Base-by-base conservation (phyloP, 495 filamentous ascomycete genomes). In the Cercophora sp. region DNA sequence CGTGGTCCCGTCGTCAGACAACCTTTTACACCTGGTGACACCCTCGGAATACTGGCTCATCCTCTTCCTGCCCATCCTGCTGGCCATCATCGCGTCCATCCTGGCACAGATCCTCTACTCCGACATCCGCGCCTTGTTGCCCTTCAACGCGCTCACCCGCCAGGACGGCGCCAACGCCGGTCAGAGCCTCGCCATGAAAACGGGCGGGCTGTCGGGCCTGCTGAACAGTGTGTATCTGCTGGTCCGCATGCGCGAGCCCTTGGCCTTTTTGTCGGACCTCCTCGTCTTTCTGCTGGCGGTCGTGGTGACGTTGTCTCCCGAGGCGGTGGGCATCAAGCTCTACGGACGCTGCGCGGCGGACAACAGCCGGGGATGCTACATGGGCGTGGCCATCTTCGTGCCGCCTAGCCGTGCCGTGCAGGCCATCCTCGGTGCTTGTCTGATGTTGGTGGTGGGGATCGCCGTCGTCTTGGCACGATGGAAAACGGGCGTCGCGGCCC, bases 341-440 rank as follows among this genome's bases (percentile, higher is more conserved):
- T 24, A 20, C 3, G 49, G 49, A 1, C 11, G 25, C 9, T 52
- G 49, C n/a, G 13, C 4, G 11, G 5, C 8, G 19, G 49, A 52
- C 25, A 13, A 42, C 16, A 43, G 43, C 18, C 20, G 15, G 5
- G 49, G 49, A 11, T 52, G 49, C 16, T 43, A 34, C 11, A 32
- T 52, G 37, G 15, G 25, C 24, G 24, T 52, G 4, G 36, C 37
- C 5, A 27, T 52, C 8, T 52, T 52, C 24, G 6, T 43, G 8
- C 22, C 23, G 2, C 37, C 49, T 1, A 27, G 24, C 9, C n/a
- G 49, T 25, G 49, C 49, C 6, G 15, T 52, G 16, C 19, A 52
- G 26, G 49, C 8, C 6, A 6, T 52, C 1, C 18, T 52, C 5
- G 37, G 1, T 1, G 49, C 13, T 15, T 11, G 16, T 11, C 27